Base-by-base conservation (phyloP, 1,139 yeast genomes). In the Candida smagusa region DNA sequence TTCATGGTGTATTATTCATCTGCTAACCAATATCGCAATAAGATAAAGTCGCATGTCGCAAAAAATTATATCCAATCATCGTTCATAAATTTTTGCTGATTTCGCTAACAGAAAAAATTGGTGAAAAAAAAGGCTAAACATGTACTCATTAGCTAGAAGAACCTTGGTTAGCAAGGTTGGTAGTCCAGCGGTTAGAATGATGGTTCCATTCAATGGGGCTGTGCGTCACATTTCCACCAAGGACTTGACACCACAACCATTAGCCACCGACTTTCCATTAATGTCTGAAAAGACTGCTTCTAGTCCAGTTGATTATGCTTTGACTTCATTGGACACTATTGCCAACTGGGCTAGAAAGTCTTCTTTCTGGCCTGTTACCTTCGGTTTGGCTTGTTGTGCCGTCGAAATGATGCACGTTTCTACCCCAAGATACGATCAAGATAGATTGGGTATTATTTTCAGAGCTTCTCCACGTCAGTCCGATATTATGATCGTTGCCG, bases 381-480 rank as follows among this genome's bases (percentile, higher is more conserved):
- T 87, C 63, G 96, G 95, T 30, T 72, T 86, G 56, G 95, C 95
- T 7, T 86, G 95, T 67, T 86, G 95, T 70, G 95, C 95, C 45
- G 95, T 87, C 33, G 96, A 87, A 66, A 87, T 87, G 96, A 87
- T 87, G 96, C 96, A 87, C 65, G 87, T 84, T 32, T 87, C 95
- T 22, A 81, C 95, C 42, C 95, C 96, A 46, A 75, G 96, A 61
- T 87, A 87, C 66, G 96, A 87, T 68, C 95, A 87, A 68, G 96
- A 87, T 71, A 80, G 96, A 61, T 73, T 87, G 60, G 96, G 96
- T 54, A 86, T 87, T 59, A 87, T 87, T 77, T 87, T 87, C 79
- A 82, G 96, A 72, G 95, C 95, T 28, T 84, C 95, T 32, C 96
- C 96, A 41, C 86, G 96, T 68, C 96, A 87, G 64, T 81, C 94